Evolutionary conservation across 305 asterid genomes (phyloP), one percentile per base, ranked within the genome.

Genomic region (Fraxinus latifolia): DNA sequence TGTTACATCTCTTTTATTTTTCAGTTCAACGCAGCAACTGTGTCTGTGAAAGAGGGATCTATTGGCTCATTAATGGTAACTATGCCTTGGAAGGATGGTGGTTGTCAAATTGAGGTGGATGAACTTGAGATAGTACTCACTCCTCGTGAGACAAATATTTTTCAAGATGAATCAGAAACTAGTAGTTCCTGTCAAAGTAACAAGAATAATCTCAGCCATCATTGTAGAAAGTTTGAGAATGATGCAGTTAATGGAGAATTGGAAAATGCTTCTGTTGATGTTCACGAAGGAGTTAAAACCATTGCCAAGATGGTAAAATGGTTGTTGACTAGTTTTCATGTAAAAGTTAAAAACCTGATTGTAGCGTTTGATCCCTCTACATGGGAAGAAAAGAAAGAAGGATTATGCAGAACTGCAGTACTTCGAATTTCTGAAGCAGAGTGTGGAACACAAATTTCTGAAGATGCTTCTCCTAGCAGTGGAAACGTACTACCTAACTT

Each of bases 261-360:
- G 60, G 83, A 83, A 44, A 90, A 79, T 83, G 82, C 90, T 81
- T 79, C 94, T 74, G 86, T 89, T 82, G 96, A 95, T 86, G 98
- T 96, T 91, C 99, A 93, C 76, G 99, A 96, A 89, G 99, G 99
- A 84, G 99, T 93, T 76, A 96, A 95, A 89, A 92, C 98, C 78
- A 87, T 96, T 82, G 99, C 98, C 82, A 95, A 91, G 82, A 89
- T 95, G 97, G 98, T 96, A 83, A 96, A 96, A 89, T 91, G 94
- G 98, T 86, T 96, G 81, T 93, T 96, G 44, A 91, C 97, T 71
- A 91, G 98, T 83, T 96, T 95, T 85, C 94, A 95, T 17, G 95
- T 95, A 77, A 93, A 88, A 83, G 82, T 95, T 77, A 91, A 87
- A 86, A 93, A 91, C 85, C 79, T 96, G 50, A 95, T 96, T 62